These are phyloP conservation scores for Francoa sonchifolia DNA, from an alignment of 441 rosid genomes.

Conservation along the genomic window DNA sequence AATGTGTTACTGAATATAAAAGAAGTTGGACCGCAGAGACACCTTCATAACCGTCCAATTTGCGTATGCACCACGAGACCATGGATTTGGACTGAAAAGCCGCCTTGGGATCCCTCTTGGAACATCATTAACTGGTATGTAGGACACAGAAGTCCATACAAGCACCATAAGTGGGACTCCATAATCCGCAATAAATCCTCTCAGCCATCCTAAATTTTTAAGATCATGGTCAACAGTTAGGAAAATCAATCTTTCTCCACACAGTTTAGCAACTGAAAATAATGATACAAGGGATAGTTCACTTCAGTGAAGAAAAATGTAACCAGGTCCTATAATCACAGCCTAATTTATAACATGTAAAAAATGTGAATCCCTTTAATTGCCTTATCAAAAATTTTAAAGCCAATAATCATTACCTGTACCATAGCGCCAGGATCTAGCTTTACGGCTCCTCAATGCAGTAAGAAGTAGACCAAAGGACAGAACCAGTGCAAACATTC, in stretches of 20 bases:
- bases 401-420: slow-evolving; percentile 31
- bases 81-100: slow-evolving; percentile 73
- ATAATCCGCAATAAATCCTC: slow-evolving; percentile 65
- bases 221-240: not conserved
- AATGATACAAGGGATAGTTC: not conserved
- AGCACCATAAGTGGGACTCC: slow-evolving; percentile 75
- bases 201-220: slow-evolving; percentile 40
- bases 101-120: slow-evolving; percentile 72
- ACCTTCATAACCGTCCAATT: slow-evolving; percentile 79
- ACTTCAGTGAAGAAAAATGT: not conserved
- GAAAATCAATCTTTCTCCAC: not conserved
- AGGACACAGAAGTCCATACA: slow-evolving; percentile 60
- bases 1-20: not conserved
- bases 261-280: not conserved
- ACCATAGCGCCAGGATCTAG: slow-evolving; percentile 73
- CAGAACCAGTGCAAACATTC: slow-evolving; percentile 70
- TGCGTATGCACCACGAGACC: slow-evolving; percentile 71
- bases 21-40: slow-evolving; percentile 9
- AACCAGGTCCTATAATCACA: not conserved
- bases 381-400: not conserved
- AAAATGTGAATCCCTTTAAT: not conserved
- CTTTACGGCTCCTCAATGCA: slow-evolving; percentile 63
- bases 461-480: slow-evolving; percentile 66
- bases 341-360: not conserved
- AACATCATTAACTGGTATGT: slow-evolving; percentile 52